These are phyloP conservation scores for Aureobasidium sp. DNA, from an alignment of 2,329 filamentous ascomycete species.

Conservation along the genomic window DNA sequence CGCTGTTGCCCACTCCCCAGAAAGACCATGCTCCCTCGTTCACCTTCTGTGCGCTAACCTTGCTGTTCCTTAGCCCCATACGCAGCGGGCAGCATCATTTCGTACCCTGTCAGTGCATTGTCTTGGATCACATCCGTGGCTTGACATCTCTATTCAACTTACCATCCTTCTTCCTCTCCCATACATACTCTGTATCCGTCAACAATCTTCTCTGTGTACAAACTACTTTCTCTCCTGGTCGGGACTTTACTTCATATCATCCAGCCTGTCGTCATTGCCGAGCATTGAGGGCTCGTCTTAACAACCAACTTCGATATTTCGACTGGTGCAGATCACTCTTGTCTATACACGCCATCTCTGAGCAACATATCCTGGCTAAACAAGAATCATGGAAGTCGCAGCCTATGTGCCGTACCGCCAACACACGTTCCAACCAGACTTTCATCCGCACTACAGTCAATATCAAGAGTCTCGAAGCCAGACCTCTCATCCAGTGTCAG, in stretches of 20 bases:
- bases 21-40: constrained; percentile 3
- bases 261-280: background rate
- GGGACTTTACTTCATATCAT: background rate
- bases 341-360: background rate
- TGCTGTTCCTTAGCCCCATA: constrained; percentile 15
- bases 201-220: background rate
- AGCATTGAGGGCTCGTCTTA: background rate
- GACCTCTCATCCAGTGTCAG: constrained; percentile 12
- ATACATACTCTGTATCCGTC: background rate
- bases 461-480: constrained; percentile 16
- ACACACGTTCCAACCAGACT: constrained; percentile 11
- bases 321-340: background rate
- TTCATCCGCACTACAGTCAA: constrained; percentile 16
- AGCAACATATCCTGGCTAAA: background rate
- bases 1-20: constrained; percentile 11
- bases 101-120: constrained; percentile 16
- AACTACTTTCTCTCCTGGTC: background rate
- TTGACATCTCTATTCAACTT: constrained; percentile 1
- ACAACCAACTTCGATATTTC: background rate
- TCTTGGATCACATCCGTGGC: background rate
- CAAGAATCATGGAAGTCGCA: constrained; percentile 18
- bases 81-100: constrained; percentile 16
- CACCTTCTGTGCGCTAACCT: constrained; percentile 15
- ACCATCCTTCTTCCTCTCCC: background rate
- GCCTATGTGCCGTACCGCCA: constrained; percentile 16